Base-by-base conservation (phyloP, 176 grass and related monocot species). In the Eleusine indica region DNA sequence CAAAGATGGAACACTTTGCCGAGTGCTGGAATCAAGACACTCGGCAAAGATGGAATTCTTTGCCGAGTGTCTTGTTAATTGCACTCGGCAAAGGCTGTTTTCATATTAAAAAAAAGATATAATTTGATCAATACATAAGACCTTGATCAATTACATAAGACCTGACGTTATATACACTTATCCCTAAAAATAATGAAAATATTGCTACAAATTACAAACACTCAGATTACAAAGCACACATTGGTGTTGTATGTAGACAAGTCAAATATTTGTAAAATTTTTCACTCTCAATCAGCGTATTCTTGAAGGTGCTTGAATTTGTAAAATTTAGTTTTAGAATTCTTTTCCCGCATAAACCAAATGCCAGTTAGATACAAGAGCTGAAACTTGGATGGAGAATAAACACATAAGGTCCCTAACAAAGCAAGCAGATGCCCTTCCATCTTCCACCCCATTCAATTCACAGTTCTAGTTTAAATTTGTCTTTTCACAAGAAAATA, bases 291-390 rank as follows among this genome's bases (percentile, higher is more conserved):
- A 46, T 37, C 14, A 38, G 28, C 19, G 54, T 49, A 64, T 64
- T 64, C 11, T n/a, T 86, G 1, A 79, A 64, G 10, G 32, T 29
- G n/a, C 16, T 14, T 43, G 63, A 38, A 13, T 78, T 78, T 63
- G 4, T 13, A 44, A 43, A 46, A 18, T 78, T 85, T 54, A 51
- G 28, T 14, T 48, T 61, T 60, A 5, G 62, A 32, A 64, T 73
- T 19, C 35, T 13, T 53, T 41, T 18, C 10, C 3, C 54, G 62
- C 6, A 30, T 6, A 38, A 1, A 65, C 29, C 18, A 29, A 63
- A 74, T 74, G 44, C 18, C 19, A 74, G 22, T 40, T 66, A 75
- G 44, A 48, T 48, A 58, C 13, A 66, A 74, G 63, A 68, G 9
- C 21, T 73, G 63, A 28, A 83, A 66, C 6, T 35, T 11, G 22